These are phyloP conservation scores for Aspergillus asperescens DNA, from an alignment of 495 filamentous ascomycete genomes.

Conservation along the genomic window DNA sequence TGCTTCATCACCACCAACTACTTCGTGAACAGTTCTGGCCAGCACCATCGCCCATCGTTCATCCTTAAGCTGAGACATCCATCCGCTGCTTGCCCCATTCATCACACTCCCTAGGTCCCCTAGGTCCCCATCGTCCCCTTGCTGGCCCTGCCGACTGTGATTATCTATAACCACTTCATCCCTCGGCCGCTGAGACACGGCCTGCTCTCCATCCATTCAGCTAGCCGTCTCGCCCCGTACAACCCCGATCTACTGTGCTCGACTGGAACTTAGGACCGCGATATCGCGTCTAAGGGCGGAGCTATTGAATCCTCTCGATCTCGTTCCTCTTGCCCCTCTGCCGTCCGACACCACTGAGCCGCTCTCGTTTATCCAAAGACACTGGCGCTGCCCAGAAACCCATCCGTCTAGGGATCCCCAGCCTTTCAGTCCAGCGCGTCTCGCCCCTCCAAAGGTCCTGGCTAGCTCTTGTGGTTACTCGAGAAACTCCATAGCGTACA, in stretches of 20 bases:
- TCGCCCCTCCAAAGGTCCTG: conserved; percentile 12
- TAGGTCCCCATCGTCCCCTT: conserved; percentile 26
- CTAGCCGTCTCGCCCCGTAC: neutral
- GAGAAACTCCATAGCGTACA: conserved; percentile 38
- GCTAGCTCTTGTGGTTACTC: conserved; percentile 25
- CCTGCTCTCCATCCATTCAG: conserved; percentile 2
- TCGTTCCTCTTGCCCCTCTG: conserved; percentile 6
- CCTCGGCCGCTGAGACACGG: conserved; percentile 34
- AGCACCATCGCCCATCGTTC: conserved; percentile 1
- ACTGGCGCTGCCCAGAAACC: conserved; percentile 23
- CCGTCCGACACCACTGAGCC: neutral
- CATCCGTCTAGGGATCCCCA: conserved; percentile 1
- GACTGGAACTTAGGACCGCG: conserved; percentile 11
- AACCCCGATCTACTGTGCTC: conserved; percentile 2
- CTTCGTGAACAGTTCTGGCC: neutral
- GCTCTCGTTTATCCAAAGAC: conserved; percentile 24
- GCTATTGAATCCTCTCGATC: conserved; percentile 15
- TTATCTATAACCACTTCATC: conserved; percentile 22
- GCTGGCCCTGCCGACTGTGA: conserved; percentile 21
- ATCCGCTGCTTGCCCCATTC: conserved; percentile 13
- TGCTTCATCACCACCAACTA: conserved; percentile 2
- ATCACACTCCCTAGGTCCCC: too few relatives aligned
- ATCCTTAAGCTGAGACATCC: conserved; percentile 20
- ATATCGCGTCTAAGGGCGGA: conserved; percentile 22
- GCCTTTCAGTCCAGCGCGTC: conserved; percentile 19